Base-by-base conservation (phyloP, 2,329 filamentous ascomycete genomes). In the Arthrobotrys musiformis region DNA sequence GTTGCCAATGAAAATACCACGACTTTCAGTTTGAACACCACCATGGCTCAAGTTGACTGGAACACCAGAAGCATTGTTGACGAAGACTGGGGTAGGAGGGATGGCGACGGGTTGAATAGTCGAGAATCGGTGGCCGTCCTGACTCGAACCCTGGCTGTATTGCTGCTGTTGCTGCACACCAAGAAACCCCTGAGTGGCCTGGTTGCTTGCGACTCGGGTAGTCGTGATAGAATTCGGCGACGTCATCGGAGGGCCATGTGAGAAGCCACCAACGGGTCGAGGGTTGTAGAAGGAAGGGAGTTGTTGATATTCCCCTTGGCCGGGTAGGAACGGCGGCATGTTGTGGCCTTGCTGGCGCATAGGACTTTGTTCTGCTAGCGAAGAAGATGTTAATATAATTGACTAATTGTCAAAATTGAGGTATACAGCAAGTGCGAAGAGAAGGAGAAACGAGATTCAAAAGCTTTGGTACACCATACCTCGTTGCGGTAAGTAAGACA, bases 1-100 rank as follows among this genome's bases (percentile, higher is more conserved):
- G 67, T 80, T 80, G 5, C 80, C 79, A 11, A 81, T 79, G 48
- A 81, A 80, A 15, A 81, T 78, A 11, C 79, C 79, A 19, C 79
- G 78, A 7, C 63, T 69, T 58, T 81, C 80, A 11, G 79, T 81
- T 54, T 79, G 73, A 11, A 81, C 78, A 4, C 78, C 80, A 9
- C 80, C 80, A 50, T 79, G 72, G 46, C 56, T 78, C 15, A 81
- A 46, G 40, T 81, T 81, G 46, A 81, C 78, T 19, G 80, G 80
- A n/a, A 80, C 70, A 7, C 80, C 80, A 33, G 72, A 70, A 19
- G 77, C 54, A 17, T 79, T 78, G 19, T 63, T 80, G 63, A 79
- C 60, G 68, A 79, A 79, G 7, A 79, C 46, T 7, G 79, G 77
- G n/a, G 72, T 61, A 24, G 79, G 78, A 35, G 75, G 63, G 11